phyloP scores from a whole-genome alignment of 257 asterid genomes.

The Gardenia jasminoides region DNA sequence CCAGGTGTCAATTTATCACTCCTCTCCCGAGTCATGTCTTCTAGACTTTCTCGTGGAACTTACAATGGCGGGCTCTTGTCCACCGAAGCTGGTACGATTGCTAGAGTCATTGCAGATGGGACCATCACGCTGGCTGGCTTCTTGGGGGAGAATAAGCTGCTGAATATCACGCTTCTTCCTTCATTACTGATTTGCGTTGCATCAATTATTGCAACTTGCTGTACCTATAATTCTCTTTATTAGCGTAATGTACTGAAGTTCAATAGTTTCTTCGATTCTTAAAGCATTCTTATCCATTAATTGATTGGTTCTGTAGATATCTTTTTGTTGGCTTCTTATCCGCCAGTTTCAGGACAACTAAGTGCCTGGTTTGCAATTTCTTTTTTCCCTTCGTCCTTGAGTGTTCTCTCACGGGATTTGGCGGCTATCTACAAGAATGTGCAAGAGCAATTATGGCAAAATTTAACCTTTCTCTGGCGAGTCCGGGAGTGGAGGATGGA shows the following conservation, averaged over 20 bases:
- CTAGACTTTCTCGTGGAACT: constrained; percentile 95
- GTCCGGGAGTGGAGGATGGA: no score
- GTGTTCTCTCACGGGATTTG: no score
- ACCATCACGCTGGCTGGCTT: constrained; percentile 86
- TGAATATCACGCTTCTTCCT: constrained; percentile 75
- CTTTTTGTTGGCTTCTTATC: no score
- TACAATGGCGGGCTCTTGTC: constrained; percentile 86
- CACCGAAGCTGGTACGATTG: constrained; percentile 91
- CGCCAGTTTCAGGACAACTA: no score
- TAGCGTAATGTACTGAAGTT: constrained; percentile 23
- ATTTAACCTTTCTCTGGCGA: no score
- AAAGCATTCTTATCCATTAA: not conserved
- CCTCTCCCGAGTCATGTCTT: constrained; percentile 93
- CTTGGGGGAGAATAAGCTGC: constrained; percentile 62
- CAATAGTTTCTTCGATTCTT: constrained; percentile 4
- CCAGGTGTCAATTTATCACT: constrained; percentile 84
- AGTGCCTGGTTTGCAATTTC: no score
- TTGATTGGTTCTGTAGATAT: not conserved
- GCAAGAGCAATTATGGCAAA: no score
- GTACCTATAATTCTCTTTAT: constrained; percentile 78
- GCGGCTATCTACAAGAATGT: no score
- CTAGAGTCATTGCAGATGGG: constrained; percentile 87
- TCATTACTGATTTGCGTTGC: constrained; percentile 69
- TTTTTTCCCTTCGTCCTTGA: no score
- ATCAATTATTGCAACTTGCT: constrained; percentile 81